Base-by-base conservation (phyloP, 2,329 filamentous ascomycete genomes). In the Rutstroemia sp. region DNA sequence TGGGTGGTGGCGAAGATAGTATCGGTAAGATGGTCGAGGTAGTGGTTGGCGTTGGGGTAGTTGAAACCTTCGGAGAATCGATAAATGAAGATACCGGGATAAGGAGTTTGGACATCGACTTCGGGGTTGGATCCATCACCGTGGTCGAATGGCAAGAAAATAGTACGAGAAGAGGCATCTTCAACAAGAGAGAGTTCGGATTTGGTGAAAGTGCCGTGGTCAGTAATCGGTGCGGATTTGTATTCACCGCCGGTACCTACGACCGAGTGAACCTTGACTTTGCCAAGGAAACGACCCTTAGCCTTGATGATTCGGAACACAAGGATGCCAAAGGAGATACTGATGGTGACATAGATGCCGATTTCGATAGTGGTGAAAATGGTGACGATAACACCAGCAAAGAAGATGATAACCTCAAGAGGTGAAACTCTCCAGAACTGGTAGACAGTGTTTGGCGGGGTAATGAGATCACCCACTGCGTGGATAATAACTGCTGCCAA, bases 361-460 rank as follows among this genome's bases (percentile, higher is more conserved):
- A 90, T 85, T 69, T 99, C 94, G 60, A 99, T 97, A 34, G 80
- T 84, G 3, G 83, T 79, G 73, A 99, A 96, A 46, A 99, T 73
- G 0, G 91, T 95, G 50, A 96, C 88, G 34, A 96, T 73, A 0
- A 99, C 92, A 71, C 94, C 94, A 12, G 89, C 81, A 65, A 97
- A 92, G 78, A 96, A 99, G 69, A 97, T 91, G 49, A 94, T 65
- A 0, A 95, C 88, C 69, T 99, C 94, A 2, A 96, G 69, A 0
- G 94, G 94, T 0, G 90, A 94, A 5, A 96, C 89, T 44, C 85
- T 82, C 92, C 92, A 99, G 75, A 97, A 99, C 66, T 94, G 88
- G 71, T 96, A 96, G 12, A 97, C 80, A 0, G 88, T 92, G 69
- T 95, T 91, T 4, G 92, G 92, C 0, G 90, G 85, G 0, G 92